Conservation (phyloP, 2,329 filamentous ascomycete genomes). For the Macrophomina tecta region DNA sequence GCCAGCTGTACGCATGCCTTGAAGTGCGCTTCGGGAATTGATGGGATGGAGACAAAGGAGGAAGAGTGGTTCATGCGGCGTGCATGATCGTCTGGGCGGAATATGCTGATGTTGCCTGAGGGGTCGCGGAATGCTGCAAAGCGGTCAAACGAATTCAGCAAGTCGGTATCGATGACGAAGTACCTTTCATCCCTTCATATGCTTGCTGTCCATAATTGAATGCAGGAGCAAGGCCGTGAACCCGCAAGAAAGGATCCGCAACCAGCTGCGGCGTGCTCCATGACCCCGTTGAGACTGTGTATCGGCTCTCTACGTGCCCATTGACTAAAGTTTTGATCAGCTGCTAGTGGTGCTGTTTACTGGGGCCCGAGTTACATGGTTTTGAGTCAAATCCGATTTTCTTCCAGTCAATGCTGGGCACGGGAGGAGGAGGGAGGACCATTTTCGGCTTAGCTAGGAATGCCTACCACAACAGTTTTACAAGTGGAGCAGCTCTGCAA, state of each 20-base stretch:
- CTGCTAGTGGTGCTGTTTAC: background rate
- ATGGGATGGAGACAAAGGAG: conserved; percentile 40
- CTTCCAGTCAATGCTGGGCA: conserved; percentile 31
- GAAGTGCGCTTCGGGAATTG: conserved; percentile 39
- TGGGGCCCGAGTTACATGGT: conserved; percentile 13
- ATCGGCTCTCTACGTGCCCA: conserved; percentile 33
- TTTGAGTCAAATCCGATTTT: conserved; percentile 29
- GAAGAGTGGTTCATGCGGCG: conserved; percentile 38
- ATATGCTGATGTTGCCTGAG: conserved; percentile 39
- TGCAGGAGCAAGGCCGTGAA: conserved; percentile 34
- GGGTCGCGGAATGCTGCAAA: conserved; percentile 30
- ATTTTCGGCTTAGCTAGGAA: conserved; percentile 23
- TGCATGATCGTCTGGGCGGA: conserved; percentile 41
- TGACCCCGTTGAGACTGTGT: conserved; percentile 28
- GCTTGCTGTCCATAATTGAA: conserved; percentile 32
- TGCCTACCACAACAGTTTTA: background rate
- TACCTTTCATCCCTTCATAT: conserved; percentile 27
- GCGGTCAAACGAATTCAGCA: conserved; percentile 27
- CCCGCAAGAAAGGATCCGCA: conserved; percentile 31
- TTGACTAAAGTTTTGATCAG: conserved; percentile 29
- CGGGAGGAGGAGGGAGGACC: conserved; percentile 30
- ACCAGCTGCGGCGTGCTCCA: conserved; percentile 34
- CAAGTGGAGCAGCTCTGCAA: background rate
- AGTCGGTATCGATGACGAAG: background rate
- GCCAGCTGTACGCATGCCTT: conserved; percentile 36